phyloP scores from a whole-genome alignment of 768 basidiomycete genomes.

The Pleurotus salmoneostramineus region DNA sequence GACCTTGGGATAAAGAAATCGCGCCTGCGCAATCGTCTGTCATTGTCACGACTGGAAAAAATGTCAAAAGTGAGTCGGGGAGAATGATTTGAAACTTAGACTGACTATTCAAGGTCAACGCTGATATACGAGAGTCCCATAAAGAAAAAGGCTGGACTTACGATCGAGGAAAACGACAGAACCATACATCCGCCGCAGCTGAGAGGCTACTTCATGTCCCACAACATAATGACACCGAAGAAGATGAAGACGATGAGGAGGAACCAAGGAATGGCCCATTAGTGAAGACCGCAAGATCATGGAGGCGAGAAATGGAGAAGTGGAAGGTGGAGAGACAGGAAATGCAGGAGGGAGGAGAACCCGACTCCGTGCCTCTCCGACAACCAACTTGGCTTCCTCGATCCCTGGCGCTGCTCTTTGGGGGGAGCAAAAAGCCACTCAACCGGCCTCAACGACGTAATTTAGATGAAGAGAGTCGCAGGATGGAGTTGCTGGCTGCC shows the following conservation, averaged over 20 bases:
- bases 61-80: conserved; percentile 19
- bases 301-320: too few species aligned
- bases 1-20: conserved; percentile 24
- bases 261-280: too few species aligned
- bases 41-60: conserved; percentile 19
- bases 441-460: conserved; percentile 6
- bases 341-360: conserved; percentile 3
- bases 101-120: conserved; percentile 16
- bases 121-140: conserved; percentile 15
- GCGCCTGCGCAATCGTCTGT: conserved; percentile 17
- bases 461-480: conserved; percentile 14
- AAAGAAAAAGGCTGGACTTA: conserved; percentile 12
- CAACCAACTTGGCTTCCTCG: conserved; percentile 15
- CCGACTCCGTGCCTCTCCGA: conserved; percentile 2
- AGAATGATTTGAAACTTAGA: background rate
- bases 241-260: too few species aligned
- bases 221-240: conserved; percentile 15
- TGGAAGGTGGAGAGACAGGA: background rate
- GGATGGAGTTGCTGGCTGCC: conserved; percentile 18
- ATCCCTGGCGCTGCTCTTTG: conserved; percentile 17
- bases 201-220: conserved; percentile 16
- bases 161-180: conserved; percentile 10
- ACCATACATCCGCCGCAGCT: conserved; percentile 13
- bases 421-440: conserved; percentile 16
- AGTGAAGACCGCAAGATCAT: too few species aligned